A percentile compares a stretch with the other conserved stretches of the same genome.
These are phyloP conservation scores for Boletus rubescentipes DNA, from an alignment of 768 basidiomycete species.

Conservation along the genomic window DNA sequence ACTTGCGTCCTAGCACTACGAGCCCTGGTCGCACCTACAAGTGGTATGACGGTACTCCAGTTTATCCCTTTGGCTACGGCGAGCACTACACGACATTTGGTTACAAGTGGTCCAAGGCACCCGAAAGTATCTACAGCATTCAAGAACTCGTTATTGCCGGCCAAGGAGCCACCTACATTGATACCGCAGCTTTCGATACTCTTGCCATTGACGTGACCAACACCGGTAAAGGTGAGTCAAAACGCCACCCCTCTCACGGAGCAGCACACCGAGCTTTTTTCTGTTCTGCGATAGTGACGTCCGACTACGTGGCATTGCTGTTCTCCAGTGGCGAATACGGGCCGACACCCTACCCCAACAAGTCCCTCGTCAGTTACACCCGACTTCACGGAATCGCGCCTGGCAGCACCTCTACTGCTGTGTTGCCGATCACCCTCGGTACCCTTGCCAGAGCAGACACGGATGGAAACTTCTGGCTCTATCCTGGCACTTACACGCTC, in stretches of 20 bases:
- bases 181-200: slow-evolving; percentile 48
- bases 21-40: slow-evolving; percentile 59
- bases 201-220: slow-evolving; percentile 51
- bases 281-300: slow-evolving; percentile 30
- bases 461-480: slow-evolving; percentile 45
- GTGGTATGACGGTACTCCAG: slow-evolving; percentile 53
- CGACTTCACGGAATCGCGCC: slow-evolving; percentile 38
- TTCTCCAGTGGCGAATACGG: slow-evolving; percentile 50
- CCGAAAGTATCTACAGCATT: slow-evolving; percentile 41
- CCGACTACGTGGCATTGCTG: slow-evolving; percentile 56
- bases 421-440: slow-evolving; percentile 45
- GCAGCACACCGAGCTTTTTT: not conserved
- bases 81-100: slow-evolving; percentile 54
- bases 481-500: slow-evolving; percentile 42
- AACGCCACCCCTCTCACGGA: not conserved
- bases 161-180: slow-evolving; percentile 27
- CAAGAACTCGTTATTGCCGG: slow-evolving; percentile 35
- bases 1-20: slow-evolving; percentile 44
- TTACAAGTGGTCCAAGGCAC: slow-evolving; percentile 38
- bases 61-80: slow-evolving; percentile 54
- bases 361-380: slow-evolving; percentile 49
- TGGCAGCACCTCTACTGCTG: slow-evolving; percentile 31
- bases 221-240: slow-evolving; percentile 35
- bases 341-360: slow-evolving; percentile 51
- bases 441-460: slow-evolving; percentile 49